These are phyloP conservation scores for Eurotiales sp. DNA, from an alignment of 2,329 filamentous ascomycete genomes.

Conservation along the genomic window DNA sequence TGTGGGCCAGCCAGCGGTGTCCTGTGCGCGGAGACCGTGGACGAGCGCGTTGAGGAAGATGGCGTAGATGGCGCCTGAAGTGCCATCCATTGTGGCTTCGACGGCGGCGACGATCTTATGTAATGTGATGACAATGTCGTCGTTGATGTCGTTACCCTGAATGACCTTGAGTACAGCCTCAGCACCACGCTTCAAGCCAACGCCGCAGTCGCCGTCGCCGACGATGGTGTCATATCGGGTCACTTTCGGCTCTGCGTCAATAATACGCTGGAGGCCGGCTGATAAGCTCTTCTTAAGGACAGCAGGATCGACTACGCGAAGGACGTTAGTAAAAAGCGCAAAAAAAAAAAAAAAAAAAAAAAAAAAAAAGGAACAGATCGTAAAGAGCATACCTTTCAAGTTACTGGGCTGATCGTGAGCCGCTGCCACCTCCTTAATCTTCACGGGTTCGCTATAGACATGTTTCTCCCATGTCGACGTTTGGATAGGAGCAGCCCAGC, in stretches of 20 bases:
- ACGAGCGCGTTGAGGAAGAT: constrained; percentile 89
- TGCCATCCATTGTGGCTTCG: constrained; percentile 70
- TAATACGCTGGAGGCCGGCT: constrained; percentile 55
- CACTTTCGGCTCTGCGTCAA: constrained; percentile 61
- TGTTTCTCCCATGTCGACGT: constrained; percentile 56
- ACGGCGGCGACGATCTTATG: constrained; percentile 60
- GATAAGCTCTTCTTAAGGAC: constrained; percentile 52
- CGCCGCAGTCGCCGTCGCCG: constrained; percentile 86
- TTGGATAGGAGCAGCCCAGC: constrained; percentile 61
- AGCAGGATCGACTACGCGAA: constrained; percentile 44
- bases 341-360: no score
- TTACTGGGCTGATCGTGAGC: constrained; percentile 51
- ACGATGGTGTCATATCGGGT: constrained; percentile 74
- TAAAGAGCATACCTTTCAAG: constrained; percentile 43
- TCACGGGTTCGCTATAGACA: constrained; percentile 39
- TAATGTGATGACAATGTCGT: constrained; percentile 59
- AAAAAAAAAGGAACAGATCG: not conserved
- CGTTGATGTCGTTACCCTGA: constrained; percentile 36
- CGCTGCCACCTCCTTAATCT: constrained; percentile 37
- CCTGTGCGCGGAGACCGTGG: constrained; percentile 59
- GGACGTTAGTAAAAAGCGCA: constrained; percentile 19
- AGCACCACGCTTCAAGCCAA: constrained; percentile 81
- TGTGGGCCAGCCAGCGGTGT: constrained; percentile 37
- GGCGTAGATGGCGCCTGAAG: constrained; percentile 72
- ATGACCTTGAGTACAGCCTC: constrained; percentile 55